Percentiles rank a stretch among this genome's conserved stretches.
Evolutionary conservation across 2,329 filamentous ascomycete genomes (phyloP).

Genomic region (Microsporum canis): DNA sequence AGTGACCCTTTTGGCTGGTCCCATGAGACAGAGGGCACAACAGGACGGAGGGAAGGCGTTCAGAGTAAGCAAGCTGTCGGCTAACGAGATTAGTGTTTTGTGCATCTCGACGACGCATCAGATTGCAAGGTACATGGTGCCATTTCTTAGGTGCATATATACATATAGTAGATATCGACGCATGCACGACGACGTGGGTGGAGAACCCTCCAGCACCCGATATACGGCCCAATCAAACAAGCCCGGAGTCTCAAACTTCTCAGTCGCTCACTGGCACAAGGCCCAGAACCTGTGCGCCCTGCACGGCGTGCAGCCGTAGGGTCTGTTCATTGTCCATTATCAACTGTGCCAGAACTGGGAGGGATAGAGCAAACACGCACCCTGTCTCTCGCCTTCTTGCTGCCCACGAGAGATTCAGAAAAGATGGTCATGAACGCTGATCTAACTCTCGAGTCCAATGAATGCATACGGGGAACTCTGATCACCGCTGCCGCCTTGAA

Average conservation of each 20-base stretch:
- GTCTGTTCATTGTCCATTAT: background rate
- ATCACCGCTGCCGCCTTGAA: background rate
- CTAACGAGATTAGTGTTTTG: constrained; percentile 1
- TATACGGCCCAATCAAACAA: background rate
- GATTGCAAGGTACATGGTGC: constrained; percentile 5
- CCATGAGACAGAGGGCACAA: background rate
- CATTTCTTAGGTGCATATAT: background rate
- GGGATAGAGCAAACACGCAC: background rate
- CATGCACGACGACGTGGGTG: constrained; percentile 6
- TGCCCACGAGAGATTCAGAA: background rate
- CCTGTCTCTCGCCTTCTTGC: constrained; percentile 3
- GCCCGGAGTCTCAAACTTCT: background rate
- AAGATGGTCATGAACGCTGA: constrained; percentile 1
- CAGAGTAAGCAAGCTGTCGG: background rate
- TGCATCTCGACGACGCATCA: constrained; percentile 2
- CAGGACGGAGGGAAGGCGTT: background rate
- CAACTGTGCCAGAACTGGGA: background rate
- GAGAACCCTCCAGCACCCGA: background rate
- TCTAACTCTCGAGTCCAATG: background rate
- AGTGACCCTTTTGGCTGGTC: background rate
- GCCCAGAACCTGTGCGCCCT: constrained; percentile 4
- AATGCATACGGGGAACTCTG: constrained; percentile 2
- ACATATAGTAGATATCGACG: background rate
- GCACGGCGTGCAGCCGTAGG: constrained; percentile 4
- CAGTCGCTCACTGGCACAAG: constrained; percentile 4